Base-by-base conservation (phyloP, 306 rosid species). In the Trichosanthes truncata region DNA sequence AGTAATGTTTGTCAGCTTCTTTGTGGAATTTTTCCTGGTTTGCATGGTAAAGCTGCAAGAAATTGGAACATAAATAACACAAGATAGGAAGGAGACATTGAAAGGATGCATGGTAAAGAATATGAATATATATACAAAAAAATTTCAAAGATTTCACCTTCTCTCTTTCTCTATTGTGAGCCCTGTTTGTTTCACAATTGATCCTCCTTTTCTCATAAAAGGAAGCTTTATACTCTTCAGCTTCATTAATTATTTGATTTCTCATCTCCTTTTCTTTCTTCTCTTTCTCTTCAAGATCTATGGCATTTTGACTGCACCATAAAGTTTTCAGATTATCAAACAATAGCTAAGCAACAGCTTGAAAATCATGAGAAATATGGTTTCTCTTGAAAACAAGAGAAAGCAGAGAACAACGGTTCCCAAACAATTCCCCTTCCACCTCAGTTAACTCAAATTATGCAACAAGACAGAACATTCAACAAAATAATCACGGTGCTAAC, bases 11-110 rank as follows among this genome's bases (percentile, higher is more conserved):
- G 90, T 91, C 87, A 79, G 96, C 97, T 91, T 95, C 98, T 87
- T 91, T 92, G 93, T 95, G 97, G 85, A 95, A 95, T 74, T 86
- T 92, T 81, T 95, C 97, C 90, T 95, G 98, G 83, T 87, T 91
- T 18, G 81, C 87, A 82, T 88, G 82, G 87, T 86, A 80, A 73
- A 90, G 67, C 98, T 92, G 87, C 80, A 40, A 78, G 9, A 59
- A 43, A 71, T 38, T 80, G 66, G 74, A 21, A 49, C 35, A 74
- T 46, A 9, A 74, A 26, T 46, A 15, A 73, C 8, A 46, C 8
- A 14, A 48, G 15, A 73, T 7, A 73, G 52, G 60, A 55, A 80
- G n/a, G 33, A 83, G 80, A 66, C 82, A 72, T 59, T 35, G 52
- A 56, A 6, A 43, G 55, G 61, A 26, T 74, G 63, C 25, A 51